A percentile compares a stretch with the other conserved stretches of the same genome.
phyloP scores from a whole-genome alignment of 148 eudicot species.

The Camellia lanceoleosa region DNA sequence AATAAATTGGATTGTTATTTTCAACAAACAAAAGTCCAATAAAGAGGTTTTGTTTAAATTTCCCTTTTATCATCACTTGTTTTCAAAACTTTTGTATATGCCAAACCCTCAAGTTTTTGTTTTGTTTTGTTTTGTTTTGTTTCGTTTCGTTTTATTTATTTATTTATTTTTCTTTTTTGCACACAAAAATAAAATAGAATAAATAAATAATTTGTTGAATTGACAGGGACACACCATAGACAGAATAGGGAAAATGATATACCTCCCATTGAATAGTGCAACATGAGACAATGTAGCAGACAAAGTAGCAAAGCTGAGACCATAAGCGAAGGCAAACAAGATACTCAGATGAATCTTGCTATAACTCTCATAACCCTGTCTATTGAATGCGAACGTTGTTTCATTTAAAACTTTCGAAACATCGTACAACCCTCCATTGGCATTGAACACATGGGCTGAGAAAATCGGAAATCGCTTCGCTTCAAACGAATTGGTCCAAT shows the following conservation, averaged over 20 bases:
- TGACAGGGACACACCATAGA: too few species aligned
- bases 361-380: conserved; percentile 28
- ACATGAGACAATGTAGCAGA: conserved; percentile 52
- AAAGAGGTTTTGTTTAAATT: too few species aligned
- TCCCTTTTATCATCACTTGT: too few species aligned
- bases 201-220: too few species aligned
- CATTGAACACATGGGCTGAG: conserved; percentile 36
- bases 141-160: too few species aligned
- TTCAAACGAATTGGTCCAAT: conserved; percentile 35
- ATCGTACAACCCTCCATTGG: conserved; percentile 31
- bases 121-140: too few species aligned
- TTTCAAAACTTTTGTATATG: too few species aligned
- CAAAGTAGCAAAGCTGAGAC: conserved; percentile 40
- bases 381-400: conserved; percentile 32
- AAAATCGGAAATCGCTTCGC: conserved; percentile 40
- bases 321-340: conserved; percentile 35
- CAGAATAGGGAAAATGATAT: neutral
- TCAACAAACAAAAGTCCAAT: too few species aligned
- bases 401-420: conserved; percentile 27
- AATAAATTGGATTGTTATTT: too few species aligned
- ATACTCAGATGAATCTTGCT: conserved; percentile 42
- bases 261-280: conserved; percentile 52
- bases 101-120: too few species aligned
- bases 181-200: too few species aligned
- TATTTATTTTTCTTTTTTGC: too few species aligned